A percentile compares a stretch with the other conserved stretches of the same genome.
Evolutionary conservation across 305 asterid genomes (phyloP).

Genomic region (Coffea humblotiana): DNA sequence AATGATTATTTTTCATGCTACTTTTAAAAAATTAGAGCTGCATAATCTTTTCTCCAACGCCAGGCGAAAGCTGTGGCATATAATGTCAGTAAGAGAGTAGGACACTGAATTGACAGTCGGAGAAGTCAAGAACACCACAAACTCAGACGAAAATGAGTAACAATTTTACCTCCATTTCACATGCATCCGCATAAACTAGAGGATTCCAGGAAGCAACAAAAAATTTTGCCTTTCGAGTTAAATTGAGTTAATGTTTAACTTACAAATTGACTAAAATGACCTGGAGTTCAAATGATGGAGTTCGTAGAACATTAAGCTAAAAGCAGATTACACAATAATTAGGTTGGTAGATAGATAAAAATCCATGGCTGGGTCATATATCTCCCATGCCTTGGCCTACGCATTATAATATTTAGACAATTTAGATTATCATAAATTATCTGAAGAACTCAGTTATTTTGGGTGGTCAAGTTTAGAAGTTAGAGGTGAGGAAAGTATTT

Average conservation of each 20-base stretch:
- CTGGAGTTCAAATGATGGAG: not conserved
- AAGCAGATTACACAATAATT: not conserved
- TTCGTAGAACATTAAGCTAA: not conserved
- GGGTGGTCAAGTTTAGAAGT: too few species aligned
- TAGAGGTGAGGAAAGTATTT: too few species aligned
- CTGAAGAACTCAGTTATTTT: too few species aligned
- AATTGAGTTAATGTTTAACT: not conserved
- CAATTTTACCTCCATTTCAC: not conserved
- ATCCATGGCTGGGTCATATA: too few species aligned
- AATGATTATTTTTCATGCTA: not conserved
- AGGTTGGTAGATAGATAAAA: too few species aligned
- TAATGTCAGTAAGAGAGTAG: too few species aligned
- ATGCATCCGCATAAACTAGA: not conserved
- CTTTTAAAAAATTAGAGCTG: not conserved
- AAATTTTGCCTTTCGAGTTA: not conserved
- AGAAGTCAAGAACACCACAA: not conserved
- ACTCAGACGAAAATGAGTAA: not conserved
- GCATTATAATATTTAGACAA: too few species aligned
- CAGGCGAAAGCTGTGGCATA: too few species aligned
- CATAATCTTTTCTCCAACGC: not conserved
- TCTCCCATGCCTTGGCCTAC: too few species aligned
- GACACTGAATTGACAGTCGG: too few species aligned
- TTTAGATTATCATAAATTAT: too few species aligned
- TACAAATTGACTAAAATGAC: not conserved
- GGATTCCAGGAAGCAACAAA: not conserved